Evolutionary conservation across 2,329 filamentous ascomycete genomes (phyloP).

Genomic region (Exophiala viscosa): DNA sequence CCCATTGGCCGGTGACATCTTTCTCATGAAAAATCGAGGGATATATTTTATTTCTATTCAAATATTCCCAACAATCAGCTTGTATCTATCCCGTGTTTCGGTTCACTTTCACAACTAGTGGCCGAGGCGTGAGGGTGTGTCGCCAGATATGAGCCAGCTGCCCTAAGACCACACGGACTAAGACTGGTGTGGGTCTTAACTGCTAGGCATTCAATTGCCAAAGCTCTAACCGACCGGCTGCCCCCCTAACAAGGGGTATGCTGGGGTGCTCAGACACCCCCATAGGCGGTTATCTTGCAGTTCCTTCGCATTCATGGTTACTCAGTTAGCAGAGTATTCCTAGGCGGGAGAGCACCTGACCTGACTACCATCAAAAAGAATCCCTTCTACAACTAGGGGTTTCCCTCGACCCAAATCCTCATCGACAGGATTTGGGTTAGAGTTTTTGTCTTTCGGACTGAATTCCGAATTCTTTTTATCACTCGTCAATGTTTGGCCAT

Average conservation of each 20-base stretch:
- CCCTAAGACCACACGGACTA: background rate
- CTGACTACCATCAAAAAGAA: background rate
- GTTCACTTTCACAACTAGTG: background rate
- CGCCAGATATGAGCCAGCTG: constrained; percentile 10
- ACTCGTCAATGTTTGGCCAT: no score
- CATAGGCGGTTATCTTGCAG: background rate
- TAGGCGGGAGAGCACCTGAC: background rate
- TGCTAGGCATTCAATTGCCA: no score
- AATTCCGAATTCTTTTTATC: no score
- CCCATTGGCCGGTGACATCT: no score
- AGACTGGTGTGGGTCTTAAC: no score
- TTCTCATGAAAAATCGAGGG: background rate
- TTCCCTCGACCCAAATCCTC: background rate
- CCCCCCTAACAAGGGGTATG: no score
- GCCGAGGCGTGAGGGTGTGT: constrained; percentile 4
- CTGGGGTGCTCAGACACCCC: background rate
- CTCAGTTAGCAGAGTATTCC: background rate
- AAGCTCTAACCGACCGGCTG: no score
- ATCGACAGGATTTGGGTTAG: background rate
- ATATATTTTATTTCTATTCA: background rate
- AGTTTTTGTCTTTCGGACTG: no score
- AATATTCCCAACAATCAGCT: constrained; percentile 3
- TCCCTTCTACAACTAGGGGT: background rate
- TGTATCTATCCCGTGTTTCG: constrained; percentile 6
- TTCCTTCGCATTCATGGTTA: background rate